A percentile compares a stretch with the other conserved stretches of the same genome.
phyloP scores from a whole-genome alignment of 352 stramenopile species.

The Globisporangium rhizosaccharum region DNA sequence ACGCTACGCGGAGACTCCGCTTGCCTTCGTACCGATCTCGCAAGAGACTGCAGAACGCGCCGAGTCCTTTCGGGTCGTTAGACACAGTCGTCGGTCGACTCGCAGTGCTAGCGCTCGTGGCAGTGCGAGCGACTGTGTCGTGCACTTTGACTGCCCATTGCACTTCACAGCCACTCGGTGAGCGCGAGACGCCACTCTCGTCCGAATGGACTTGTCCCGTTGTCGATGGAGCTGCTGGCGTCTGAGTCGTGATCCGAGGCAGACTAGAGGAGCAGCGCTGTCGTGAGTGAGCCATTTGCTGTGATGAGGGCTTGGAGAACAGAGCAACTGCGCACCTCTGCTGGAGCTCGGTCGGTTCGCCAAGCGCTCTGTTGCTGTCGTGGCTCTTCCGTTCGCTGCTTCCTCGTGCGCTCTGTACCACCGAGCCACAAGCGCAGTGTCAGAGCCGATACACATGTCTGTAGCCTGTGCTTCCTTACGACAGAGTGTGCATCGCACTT shows the following conservation, averaged over 20 bases:
- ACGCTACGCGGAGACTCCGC: constrained; percentile 41
- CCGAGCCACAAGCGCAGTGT: not conserved
- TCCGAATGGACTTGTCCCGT: not conserved
- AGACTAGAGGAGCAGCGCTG: too few species aligned
- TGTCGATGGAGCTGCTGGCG: not conserved
- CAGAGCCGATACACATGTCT: not conserved
- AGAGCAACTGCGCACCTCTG: not conserved
- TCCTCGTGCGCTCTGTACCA: constrained; percentile 24
- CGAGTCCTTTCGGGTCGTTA: constrained; percentile 9
- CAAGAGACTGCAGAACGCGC: constrained; percentile 34
- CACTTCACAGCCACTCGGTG: constrained; percentile 12
- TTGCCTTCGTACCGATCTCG: constrained; percentile 59
- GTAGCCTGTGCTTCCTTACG: not conserved
- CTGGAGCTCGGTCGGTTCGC: not conserved
- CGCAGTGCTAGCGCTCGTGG: not conserved
- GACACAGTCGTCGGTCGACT: not conserved
- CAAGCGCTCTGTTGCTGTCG: not conserved
- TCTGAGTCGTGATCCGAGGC: not conserved
- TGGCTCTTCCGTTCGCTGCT: constrained; percentile 5
- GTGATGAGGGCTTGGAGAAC: too few species aligned
- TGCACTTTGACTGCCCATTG: constrained; percentile 36
- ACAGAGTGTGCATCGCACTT: constrained; percentile 13
- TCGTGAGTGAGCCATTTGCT: not conserved
- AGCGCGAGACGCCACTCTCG: not conserved
- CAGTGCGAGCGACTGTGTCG: not conserved